phyloP scores from a whole-genome alignment of 1,284 basidiomycete species.

The Naganishia liquefaciens region DNA sequence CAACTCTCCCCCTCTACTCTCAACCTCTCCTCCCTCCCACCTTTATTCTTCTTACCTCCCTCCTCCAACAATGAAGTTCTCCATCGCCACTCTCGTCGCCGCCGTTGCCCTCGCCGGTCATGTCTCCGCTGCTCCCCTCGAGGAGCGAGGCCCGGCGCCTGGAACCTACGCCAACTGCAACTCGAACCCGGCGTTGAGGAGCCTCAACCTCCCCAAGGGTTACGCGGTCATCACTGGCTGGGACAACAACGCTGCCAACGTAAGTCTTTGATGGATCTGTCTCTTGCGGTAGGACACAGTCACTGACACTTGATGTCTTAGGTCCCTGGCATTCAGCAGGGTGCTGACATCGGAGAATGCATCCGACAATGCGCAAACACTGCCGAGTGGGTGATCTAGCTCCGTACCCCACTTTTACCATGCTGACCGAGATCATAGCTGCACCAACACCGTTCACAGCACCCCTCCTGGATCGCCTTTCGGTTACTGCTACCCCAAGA shows the following conservation, averaged over 20 bases:
- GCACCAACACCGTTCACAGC: conserved; percentile 19
- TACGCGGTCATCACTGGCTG: conserved; percentile 16
- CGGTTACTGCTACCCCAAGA: conserved; percentile 21
- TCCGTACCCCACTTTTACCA: background rate
- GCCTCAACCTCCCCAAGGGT: background rate
- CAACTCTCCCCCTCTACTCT: conserved; percentile 7
- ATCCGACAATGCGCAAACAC: background rate
- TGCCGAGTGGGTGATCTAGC: background rate
- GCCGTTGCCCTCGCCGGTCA: conserved; percentile 11
- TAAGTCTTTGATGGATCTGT: background rate
- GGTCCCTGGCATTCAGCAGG: conserved; percentile 5
- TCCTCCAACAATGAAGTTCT: conserved; percentile 30
- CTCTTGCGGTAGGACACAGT: too few species aligned
- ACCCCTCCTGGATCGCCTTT: background rate
- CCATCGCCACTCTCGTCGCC: conserved; percentile 15
- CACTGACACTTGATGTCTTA: background rate
- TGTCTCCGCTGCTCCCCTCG: conserved; percentile 15
- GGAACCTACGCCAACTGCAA: conserved; percentile 24
- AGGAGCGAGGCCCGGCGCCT: background rate
- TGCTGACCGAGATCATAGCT: background rate
- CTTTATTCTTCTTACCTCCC: background rate
- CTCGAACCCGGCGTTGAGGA: conserved; percentile 7
- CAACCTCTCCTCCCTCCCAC: background rate
- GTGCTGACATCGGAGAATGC: conserved; percentile 4
- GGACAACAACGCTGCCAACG: conserved; percentile 26